Evolutionary conservation across 352 stramenopile genomes (phyloP).

Genomic region (Globisporangium paroecandrum): DNA sequence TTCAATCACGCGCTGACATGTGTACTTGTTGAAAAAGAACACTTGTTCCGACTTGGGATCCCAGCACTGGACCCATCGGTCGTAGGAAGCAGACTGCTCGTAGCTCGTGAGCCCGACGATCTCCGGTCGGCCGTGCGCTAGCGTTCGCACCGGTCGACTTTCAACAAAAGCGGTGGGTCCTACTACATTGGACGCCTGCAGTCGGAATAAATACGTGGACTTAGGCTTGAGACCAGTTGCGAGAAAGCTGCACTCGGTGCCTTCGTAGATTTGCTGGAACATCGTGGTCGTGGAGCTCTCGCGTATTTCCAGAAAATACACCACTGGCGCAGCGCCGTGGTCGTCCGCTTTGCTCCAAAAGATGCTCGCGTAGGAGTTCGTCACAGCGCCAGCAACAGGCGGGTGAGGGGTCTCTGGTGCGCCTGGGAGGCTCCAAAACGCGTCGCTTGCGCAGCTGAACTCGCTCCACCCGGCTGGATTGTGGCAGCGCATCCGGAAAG

Average conservation of each 20-base stretch:
- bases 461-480: conserved; percentile 74
- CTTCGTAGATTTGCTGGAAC: conserved; percentile 58
- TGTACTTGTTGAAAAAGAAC: conserved; percentile 90
- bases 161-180: conserved; percentile 61
- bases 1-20: conserved; percentile 58
- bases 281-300: conserved; percentile 22
- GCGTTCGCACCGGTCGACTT: conserved; percentile 53
- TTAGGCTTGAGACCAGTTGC: conserved; percentile 40
- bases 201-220: conserved; percentile 58
- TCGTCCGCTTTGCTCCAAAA: conserved; percentile 63
- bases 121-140: conserved; percentile 53
- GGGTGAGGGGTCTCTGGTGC: conserved; percentile 36
- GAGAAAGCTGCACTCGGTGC: conserved; percentile 61
- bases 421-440: conserved; percentile 61
- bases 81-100: conserved; percentile 33
- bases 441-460: conserved; percentile 42
- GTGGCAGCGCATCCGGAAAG: conserved; percentile 59
- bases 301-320: conserved; percentile 60
- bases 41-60: conserved; percentile 79
- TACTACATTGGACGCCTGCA: conserved; percentile 68
- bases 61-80: conserved; percentile 87
- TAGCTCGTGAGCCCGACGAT: conserved; percentile 57
- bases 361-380: conserved; percentile 69
- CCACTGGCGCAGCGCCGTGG: conserved; percentile 53
- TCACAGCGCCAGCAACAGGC: conserved; percentile 49